Percentiles rank a stretch among this genome's conserved stretches.
These are phyloP conservation scores for Furcasterigmium furcatum DNA, from an alignment of 2,329 filamentous ascomycete genomes.

Conservation along the genomic window DNA sequence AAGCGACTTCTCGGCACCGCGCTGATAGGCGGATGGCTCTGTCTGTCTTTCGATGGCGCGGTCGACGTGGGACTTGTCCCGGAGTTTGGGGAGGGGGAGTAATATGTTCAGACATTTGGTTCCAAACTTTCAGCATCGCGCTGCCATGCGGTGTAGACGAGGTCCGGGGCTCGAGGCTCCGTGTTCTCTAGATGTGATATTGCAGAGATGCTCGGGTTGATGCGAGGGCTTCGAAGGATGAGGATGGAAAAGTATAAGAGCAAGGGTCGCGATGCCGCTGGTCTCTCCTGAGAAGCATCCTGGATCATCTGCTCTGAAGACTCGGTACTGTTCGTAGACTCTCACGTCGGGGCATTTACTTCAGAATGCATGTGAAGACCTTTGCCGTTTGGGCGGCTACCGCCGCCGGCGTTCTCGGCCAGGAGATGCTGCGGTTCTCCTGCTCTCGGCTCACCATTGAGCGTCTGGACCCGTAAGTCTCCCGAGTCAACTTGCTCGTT, in stretches of 20 bases:
- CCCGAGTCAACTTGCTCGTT: neutral
- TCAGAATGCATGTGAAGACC: neutral
- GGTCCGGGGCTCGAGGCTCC: neutral
- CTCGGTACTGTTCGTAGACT: neutral
- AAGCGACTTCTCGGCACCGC: no score
- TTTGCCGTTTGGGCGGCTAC: neutral
- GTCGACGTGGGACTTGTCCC: neutral
- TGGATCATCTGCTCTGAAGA: neutral
- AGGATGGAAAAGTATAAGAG: no score
- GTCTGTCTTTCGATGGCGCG: no score
- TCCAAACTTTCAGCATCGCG: neutral
- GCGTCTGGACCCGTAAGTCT: constrained; percentile 2
- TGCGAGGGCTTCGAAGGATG: neutral
- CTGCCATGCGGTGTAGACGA: neutral
- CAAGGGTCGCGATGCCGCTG: no score
- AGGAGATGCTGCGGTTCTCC: constrained; percentile 4
- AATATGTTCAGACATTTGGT: neutral
- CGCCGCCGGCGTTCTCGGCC: neutral
- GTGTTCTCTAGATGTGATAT: neutral
- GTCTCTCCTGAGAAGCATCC: no score
- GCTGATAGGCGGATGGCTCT: no score
- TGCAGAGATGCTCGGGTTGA: neutral
- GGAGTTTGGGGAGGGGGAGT: neutral
- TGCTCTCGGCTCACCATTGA: neutral
- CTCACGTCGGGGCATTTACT: neutral